Evolutionary conservation across 768 basidiomycete species (phyloP).

Genomic region (Pulveroboletus sp.): DNA sequence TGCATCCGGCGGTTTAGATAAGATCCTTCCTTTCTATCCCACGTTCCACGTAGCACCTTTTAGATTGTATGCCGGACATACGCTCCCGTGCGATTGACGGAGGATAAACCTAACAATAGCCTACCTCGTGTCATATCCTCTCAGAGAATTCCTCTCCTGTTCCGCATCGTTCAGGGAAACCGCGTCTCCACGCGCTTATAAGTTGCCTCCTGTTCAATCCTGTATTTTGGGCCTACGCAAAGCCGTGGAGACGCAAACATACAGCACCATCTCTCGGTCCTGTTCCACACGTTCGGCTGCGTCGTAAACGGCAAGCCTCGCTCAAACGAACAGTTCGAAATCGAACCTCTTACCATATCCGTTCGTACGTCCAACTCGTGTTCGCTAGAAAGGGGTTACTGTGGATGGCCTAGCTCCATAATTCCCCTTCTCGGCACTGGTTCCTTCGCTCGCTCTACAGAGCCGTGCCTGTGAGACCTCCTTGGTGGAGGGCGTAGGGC

Average conservation of each 20-base stretch:
- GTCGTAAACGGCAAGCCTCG: background rate
- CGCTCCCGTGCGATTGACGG: conserved; percentile 6
- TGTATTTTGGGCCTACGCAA: conserved; percentile 1
- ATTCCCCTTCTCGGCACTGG: conserved; percentile 12
- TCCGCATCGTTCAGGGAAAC: conserved; percentile 9
- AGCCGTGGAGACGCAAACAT: background rate
- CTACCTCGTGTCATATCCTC: conserved; percentile 14
- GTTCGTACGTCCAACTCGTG: conserved; percentile 4
- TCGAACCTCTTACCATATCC: conserved; percentile 14
- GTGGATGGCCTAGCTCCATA: conserved; percentile 14
- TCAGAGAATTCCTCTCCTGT: conserved; percentile 18
- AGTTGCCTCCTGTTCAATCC: background rate
- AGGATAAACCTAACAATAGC: too few relatives aligned
- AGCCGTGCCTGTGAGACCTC: conserved; percentile 5
- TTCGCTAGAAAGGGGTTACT: conserved; percentile 20
- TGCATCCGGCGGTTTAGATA: conserved; percentile 15
- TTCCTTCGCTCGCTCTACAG: conserved; percentile 2
- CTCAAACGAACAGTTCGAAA: background rate
- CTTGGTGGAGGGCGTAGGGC: conserved; percentile 19
- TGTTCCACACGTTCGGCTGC: background rate
- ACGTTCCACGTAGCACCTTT: background rate
- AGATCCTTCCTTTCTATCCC: conserved; percentile 4
- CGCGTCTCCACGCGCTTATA: background rate
- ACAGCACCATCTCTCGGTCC: conserved; percentile 8
- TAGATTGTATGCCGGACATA: background rate